Evolutionary conservation across 192 early-diverging fungal genomes (phyloP), one percentile per base, ranked within the genome.

Genomic region (Backusella luteola): DNA sequence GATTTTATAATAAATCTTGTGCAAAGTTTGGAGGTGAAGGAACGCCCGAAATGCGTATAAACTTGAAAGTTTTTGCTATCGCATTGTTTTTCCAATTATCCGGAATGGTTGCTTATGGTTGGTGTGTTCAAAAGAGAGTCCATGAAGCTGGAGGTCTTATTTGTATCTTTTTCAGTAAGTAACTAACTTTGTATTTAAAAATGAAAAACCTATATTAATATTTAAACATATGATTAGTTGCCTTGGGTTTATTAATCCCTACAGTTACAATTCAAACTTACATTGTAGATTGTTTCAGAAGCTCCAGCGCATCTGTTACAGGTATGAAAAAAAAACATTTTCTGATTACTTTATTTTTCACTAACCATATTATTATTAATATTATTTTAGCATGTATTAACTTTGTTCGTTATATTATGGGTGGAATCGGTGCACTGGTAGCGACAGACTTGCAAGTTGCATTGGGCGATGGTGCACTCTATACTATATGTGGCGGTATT

Each of bases 261-360:
- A 77, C 69, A 2, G 73, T 83, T 1, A 71, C 69, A 36, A 67
- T 83, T 34, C 66, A 68, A 1, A 73, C 82, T 1, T 83, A 83
- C 36, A 76, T 83, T 34, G 76, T 83, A 12, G 82, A 83, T 59
- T 83, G 73, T n/a, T 80, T 80, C 56, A 35, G 69, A 19, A 46
- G 59, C 0, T 46, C 56, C 7, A 52, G 78, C 32, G 79, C 82
- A n/a, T 83, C 82, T 29, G 82, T 75, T 4, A 83, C 73, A 66
- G 76, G 76, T 77, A 71, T 71, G 17, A 68, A 12, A 56, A 56
- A 56, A 19, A 49, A 49, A 52, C 15, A 15, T 49, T 49, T 49
- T 49, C 15, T 49, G 4, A 23, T 9, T 39, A 56, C 9, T 53
- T 9, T 1, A 53, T 53, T 53, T 53, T 53, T 53, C 42, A n/a